Base-by-base conservation (phyloP, 805 yeast species). In the Clavispora vitiphila region DNA sequence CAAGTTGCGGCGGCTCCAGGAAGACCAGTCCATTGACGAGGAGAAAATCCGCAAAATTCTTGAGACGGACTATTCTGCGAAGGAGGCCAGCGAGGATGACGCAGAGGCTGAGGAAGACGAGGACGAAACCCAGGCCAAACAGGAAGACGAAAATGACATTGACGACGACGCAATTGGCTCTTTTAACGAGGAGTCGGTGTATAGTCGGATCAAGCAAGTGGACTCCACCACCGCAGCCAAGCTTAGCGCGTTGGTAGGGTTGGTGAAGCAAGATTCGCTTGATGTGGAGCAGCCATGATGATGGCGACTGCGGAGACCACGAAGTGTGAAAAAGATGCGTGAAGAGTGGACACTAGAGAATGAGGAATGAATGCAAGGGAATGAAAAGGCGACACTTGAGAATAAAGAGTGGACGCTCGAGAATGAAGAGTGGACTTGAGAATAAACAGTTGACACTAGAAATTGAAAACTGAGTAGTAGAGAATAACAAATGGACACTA, bases 1-100 rank as follows among this genome's bases (percentile, higher is more conserved):
- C 53, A 89, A 88, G 57, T 63, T 89, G 41, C 76, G 76, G 16
- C 76, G 81, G 46, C 61, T 85, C 36, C 77, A 76, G 61, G 75
- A 61, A 62, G 73, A 78, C 49, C 67, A 69, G 55, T 58, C 71
- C 26, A 50, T 80, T 45, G 73, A 75, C 49, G 54, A 57, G 37
- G 61, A 50, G 35, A 69, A 66, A 54, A 61, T 71, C 42, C 62
- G 65, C 10, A 72, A 72, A 42, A 70, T 83, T 46, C 54, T 67
- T 24, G 60, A 51, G n/a, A 58, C 68, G 8, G 67, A 68, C 39
- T 64, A 58, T 50, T 57, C 57, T 30, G 55, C 46, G 30, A 60
- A 55, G 39, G 61, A 40, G 9, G 44, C 32, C 8, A 35, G 26
- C 8, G 32, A 42, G 8, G 48, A 38, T 15, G 39, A 34, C 8